Percentiles rank a stretch among this genome's conserved stretches.
These are phyloP conservation scores for Lolium perenne DNA, from an alignment of 176 grass and related monocot species.

Conservation along the genomic window DNA sequence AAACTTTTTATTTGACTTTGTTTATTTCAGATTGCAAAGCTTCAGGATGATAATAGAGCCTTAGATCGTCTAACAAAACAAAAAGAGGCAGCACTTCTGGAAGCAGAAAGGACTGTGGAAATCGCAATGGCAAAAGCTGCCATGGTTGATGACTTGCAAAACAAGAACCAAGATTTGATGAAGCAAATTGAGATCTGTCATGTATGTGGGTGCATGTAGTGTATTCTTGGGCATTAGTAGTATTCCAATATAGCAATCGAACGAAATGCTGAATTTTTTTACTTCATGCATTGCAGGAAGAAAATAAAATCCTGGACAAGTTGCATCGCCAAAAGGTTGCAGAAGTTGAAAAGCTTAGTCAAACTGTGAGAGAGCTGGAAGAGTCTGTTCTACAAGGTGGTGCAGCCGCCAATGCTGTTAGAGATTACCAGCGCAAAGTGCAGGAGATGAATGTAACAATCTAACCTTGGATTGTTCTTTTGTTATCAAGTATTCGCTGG, in stretches of 20 bases:
- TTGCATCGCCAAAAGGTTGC: constrained; percentile 96
- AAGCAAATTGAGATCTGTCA: constrained; percentile 99
- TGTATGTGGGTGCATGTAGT: constrained; percentile 52
- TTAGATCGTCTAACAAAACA: constrained; percentile 96
- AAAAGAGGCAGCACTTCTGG: constrained; percentile 91
- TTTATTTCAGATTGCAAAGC: constrained; percentile 77
- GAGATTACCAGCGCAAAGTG: constrained; percentile 98
- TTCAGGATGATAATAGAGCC: constrained; percentile 95
- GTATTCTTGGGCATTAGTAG: constrained; percentile 28
- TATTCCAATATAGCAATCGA: neutral
- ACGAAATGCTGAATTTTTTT: constrained; percentile 21
- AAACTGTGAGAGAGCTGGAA: constrained; percentile 91
- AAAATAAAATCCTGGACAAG: constrained; percentile 98
- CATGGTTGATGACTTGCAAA: constrained; percentile 97
- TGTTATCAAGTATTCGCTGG: constrained; percentile 25
- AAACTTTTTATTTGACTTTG: constrained; percentile 32
- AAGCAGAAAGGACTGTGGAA: constrained; percentile 88
- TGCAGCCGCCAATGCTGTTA: constrained; percentile 88
- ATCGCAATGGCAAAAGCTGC: constrained; percentile 96
- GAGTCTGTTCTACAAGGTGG: constrained; percentile 89
- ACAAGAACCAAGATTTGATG: constrained; percentile 99
- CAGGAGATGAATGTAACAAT: constrained; percentile 94
- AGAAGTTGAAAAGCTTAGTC: constrained; percentile 97
- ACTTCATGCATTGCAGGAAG: constrained; percentile 67
- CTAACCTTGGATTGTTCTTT: constrained; percentile 26